Base-by-base conservation (phyloP, 805 yeast species). In the Candida hungchunana region DNA sequence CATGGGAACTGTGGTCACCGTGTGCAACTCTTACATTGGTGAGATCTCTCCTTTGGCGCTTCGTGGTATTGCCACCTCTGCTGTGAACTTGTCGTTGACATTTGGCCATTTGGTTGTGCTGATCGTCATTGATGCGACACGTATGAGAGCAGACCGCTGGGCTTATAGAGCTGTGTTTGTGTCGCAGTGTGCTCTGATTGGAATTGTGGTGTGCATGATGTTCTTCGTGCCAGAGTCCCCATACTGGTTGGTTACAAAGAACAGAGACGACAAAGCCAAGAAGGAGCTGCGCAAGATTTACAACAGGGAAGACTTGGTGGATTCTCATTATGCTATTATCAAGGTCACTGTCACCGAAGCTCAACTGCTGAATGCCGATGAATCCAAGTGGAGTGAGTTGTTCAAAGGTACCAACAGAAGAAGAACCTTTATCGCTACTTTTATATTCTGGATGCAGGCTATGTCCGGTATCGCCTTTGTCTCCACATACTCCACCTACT, bases 401-500 rank as follows among this genome's bases (percentile, higher is more conserved):
- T 69, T 71, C 60, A 61, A 54, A 43, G 63, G 60, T 5, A 46
- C 53, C 13, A 64, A 72, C 48, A 44, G 65, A n/a, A 61, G 66
- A 48, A 63, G 78, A 59, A 71, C 78, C 3, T 18, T 45, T 2
- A 7, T 43, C 7, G 52, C 65, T 40, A 43, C 67, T 26, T 60
- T 62, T 8, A 26, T 37, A n/a, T 66, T 66, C 62, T 39, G 64
- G 37, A 57, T 62, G 51, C 75, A 69, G 50, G 58, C 67, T 24
- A 53, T 66, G 47, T 62, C 69, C 32, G 77, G 77, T 42, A 63
- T 74, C 7, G 51, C 69, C 7, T 69, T 66, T 46, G 46, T 49
- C 18, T 58, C 61, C 57, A 65, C 66, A 28, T 71, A 67, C 51
- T 53, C 74, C 13, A 67, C 77, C 12, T 71, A 69, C 44, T 70